Conservation (phyloP, 805 yeast species). For the Debaryomyces hansenii region DNA sequence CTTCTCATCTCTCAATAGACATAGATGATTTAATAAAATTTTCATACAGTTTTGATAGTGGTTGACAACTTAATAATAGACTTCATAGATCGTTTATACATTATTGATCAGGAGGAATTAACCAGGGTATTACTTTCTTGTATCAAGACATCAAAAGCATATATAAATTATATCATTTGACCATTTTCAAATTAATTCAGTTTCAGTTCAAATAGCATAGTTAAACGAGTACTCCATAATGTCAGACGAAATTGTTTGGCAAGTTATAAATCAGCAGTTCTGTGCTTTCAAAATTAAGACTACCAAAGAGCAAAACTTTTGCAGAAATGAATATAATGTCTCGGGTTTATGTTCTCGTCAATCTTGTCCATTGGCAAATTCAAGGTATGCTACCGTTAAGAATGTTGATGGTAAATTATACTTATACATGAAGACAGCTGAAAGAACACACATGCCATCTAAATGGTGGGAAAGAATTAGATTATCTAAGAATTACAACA, state of each 20-base stretch:
- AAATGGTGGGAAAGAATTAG: constrained; percentile 94
- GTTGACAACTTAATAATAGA: background rate
- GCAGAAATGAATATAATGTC: constrained; percentile 95
- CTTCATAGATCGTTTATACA: background rate
- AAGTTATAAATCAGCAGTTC: constrained; percentile 90
- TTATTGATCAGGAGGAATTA: background rate
- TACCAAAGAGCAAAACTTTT: constrained; percentile 85
- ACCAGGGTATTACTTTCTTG: no score
- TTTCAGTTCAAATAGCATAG: background rate
- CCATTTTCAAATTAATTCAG: background rate
- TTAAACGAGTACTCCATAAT: constrained; percentile 13
- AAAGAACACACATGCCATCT: constrained; percentile 94
- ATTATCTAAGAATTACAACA: constrained; percentile 83
- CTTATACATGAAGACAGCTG: constrained; percentile 94
- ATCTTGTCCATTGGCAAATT: constrained; percentile 95
- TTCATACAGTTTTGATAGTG: background rate
- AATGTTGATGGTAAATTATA: constrained; percentile 77
- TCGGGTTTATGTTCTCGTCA: constrained; percentile 90
- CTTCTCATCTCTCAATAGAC: constrained; percentile 3
- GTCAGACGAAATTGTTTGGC: constrained; percentile 93
- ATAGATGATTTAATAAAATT: constrained; percentile 1
- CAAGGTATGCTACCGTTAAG: constrained; percentile 85
- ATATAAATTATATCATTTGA: no score
- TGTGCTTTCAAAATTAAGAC: constrained; percentile 93
- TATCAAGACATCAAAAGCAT: no score